These are phyloP conservation scores for Candida easanensis DNA, from an alignment of 805 yeast genomes.

Conservation along the genomic window DNA sequence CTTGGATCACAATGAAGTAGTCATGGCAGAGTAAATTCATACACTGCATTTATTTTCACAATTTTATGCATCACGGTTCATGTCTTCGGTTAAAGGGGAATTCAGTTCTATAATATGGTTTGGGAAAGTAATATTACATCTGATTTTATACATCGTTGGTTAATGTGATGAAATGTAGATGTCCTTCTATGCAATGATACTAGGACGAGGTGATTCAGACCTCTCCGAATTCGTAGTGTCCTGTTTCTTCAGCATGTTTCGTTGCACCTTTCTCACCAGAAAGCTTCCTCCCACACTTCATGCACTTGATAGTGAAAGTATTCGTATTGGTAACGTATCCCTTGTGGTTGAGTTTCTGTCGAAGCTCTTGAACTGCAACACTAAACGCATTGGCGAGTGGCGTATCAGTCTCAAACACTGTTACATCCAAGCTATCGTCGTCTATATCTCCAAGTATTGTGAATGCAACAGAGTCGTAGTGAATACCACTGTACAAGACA, in stretches of 20 bases:
- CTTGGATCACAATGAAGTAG: conserved; percentile 24
- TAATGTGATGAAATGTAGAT: background rate
- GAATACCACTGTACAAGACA: conserved; percentile 66
- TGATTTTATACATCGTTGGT: background rate
- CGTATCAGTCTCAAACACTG: conserved; percentile 40
- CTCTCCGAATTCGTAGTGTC: conserved; percentile 62
- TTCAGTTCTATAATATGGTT: background rate
- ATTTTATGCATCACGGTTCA: background rate
- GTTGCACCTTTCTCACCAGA: conserved; percentile 65
- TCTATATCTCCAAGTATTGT: conserved; percentile 25
- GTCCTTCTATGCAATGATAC: conserved; percentile 26
- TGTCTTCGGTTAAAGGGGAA: background rate
- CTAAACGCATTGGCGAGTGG: conserved; percentile 34
- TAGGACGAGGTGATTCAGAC: conserved; percentile 4
- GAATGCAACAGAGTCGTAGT: conserved; percentile 62
- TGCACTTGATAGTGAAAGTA: conserved; percentile 54
- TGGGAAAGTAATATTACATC: too few relatives aligned
- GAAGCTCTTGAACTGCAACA: conserved; percentile 38
- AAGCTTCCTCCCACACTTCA: conserved; percentile 47
- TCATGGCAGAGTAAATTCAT: conserved; percentile 17
- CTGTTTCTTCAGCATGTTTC: conserved; percentile 59
- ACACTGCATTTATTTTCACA: background rate
- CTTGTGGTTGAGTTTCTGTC: conserved; percentile 41
- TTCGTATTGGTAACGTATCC: conserved; percentile 68
- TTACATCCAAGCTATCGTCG: conserved; percentile 33